Conservation (phyloP, 2,329 filamentous ascomycete genomes). For the Beauveria varroae region DNA sequence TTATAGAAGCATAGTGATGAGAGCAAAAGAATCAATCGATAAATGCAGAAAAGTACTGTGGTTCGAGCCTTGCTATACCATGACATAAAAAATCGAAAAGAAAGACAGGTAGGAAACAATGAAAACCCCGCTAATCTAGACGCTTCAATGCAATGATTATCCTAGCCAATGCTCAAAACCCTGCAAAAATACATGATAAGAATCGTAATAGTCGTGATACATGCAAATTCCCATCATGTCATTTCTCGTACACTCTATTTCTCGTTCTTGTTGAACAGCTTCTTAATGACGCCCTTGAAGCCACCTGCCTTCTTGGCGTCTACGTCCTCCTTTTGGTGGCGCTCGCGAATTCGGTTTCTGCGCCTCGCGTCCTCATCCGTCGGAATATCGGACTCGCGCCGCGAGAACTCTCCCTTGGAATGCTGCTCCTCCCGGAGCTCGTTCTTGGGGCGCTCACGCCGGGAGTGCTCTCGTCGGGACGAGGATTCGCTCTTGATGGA, state of each 20-base stretch:
- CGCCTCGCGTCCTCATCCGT: constrained; percentile 20
- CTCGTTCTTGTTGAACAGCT: constrained; percentile 20
- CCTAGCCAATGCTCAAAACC: background rate
- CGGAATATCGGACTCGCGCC: background rate
- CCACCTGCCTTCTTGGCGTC: constrained; percentile 23
- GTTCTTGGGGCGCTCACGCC: background rate
- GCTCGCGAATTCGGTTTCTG: constrained; percentile 26
- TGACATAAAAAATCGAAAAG: background rate
- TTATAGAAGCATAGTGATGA: background rate
- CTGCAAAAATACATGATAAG: constrained; percentile 16
- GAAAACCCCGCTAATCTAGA: constrained; percentile 13
- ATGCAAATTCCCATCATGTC: constrained; percentile 9
- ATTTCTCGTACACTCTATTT: constrained; percentile 9
- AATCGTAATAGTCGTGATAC: constrained; percentile 13
- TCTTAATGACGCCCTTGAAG: constrained; percentile 25
- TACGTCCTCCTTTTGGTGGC: constrained; percentile 23
- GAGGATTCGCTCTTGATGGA: constrained; percentile 1
- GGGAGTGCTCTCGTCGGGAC: background rate
- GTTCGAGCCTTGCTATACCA: background rate
- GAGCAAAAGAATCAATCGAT: background rate
- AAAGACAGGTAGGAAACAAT: background rate
- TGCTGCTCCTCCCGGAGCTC: background rate
- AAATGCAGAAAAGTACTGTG: background rate
- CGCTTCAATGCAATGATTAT: background rate
- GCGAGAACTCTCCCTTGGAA: background rate